These are phyloP conservation scores for Jamesozyma lodderae DNA, from an alignment of 805 yeast species.

Conservation along the genomic window DNA sequence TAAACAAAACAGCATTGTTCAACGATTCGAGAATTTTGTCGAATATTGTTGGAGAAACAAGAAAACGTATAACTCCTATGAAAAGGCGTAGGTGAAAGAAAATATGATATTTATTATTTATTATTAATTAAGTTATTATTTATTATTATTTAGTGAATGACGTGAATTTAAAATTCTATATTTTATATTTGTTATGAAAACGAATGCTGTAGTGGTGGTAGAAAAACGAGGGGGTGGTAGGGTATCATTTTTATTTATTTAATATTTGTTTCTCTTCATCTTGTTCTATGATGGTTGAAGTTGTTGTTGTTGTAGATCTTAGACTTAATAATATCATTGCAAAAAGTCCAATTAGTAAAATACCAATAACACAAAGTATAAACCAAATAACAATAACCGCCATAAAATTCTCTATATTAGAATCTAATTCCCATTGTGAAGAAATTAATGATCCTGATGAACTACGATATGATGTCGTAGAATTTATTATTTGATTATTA, in stretches of 20 bases:
- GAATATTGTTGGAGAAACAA: neutral
- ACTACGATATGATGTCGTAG: neutral
- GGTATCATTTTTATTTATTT: neutral
- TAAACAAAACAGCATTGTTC: conserved; percentile 9
- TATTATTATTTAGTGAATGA: too few species aligned
- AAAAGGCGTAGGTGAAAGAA: too few species aligned
- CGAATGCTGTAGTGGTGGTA: too few species aligned
- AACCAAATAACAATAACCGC: conserved; percentile 2
- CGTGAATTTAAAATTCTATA: too few species aligned
- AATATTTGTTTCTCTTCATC: conserved; percentile 4
- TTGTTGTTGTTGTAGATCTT: neutral
- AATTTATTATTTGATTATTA: too few species aligned
- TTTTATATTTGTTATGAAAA: too few species aligned
- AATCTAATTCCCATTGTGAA: too few species aligned
- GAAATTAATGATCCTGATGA: too few species aligned
- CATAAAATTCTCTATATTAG: conserved; percentile 1
- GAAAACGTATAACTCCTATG: neutral
- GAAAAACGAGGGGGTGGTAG: too few species aligned
- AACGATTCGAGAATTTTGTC: conserved; percentile 2
- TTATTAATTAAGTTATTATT: too few species aligned
- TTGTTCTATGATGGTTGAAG: neutral
- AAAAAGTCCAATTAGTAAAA: neutral
- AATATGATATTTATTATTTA: too few species aligned
- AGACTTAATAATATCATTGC: neutral
- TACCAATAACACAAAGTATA: neutral